These are phyloP conservation scores for Aspergillus udagawae DNA, from an alignment of 2,329 filamentous ascomycete genomes.

Conservation along the genomic window DNA sequence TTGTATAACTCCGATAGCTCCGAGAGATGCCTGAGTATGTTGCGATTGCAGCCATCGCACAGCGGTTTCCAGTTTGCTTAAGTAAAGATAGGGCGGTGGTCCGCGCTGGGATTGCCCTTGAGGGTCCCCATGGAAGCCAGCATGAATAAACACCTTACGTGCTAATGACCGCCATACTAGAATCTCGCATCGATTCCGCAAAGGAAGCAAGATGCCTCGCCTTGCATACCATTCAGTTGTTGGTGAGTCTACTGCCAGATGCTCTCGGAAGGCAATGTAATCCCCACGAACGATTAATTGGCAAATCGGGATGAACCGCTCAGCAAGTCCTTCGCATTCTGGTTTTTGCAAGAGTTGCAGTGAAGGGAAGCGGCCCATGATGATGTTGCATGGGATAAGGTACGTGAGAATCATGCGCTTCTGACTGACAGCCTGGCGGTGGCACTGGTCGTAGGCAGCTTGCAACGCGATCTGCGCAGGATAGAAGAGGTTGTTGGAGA, in stretches of 20 bases:
- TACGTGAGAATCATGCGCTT: conserved; percentile 77
- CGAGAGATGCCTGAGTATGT: conserved; percentile 13
- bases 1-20: conserved; percentile 3
- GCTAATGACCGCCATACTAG: conserved; percentile 80
- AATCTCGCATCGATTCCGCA: conserved; percentile 73
- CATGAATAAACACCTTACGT: conserved; percentile 72
- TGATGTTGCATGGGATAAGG: conserved; percentile 75
- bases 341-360: conserved; percentile 61
- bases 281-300: conserved; percentile 69
- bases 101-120: conserved; percentile 41
- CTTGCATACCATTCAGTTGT: conserved; percentile 70
- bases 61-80: conserved; percentile 63
- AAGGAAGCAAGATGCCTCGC: conserved; percentile 69
- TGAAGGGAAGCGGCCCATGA: conserved; percentile 79
- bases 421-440: conserved; percentile 57
- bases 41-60: conserved; percentile 59
- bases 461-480: conserved; percentile 72
- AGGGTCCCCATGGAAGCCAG: conserved; percentile 62
- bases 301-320: conserved; percentile 70
- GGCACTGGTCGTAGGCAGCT: conserved; percentile 74
- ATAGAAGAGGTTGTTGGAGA: conserved; percentile 77
- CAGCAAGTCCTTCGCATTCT: conserved; percentile 62
- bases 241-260: conserved; percentile 52
- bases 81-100: conserved; percentile 68
- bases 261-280: conserved; percentile 66